Evolutionary conservation across 495 filamentous ascomycete genomes (phyloP).

Genomic region (Mycothermus thermophilus): DNA sequence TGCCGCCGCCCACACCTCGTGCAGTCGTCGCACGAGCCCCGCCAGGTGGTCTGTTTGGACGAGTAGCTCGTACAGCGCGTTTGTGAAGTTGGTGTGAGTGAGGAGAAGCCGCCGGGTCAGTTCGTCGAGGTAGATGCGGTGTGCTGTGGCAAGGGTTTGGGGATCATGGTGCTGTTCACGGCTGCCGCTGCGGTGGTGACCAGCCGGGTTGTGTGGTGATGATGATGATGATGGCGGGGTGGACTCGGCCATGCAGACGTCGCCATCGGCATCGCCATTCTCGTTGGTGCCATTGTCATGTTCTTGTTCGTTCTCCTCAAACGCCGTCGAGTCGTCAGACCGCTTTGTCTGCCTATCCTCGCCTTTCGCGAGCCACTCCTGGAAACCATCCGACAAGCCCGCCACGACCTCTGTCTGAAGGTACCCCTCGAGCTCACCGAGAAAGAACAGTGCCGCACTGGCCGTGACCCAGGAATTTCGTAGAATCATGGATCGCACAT

Average conservation of each 20-base stretch:
- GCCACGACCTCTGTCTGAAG: constrained; percentile 82
- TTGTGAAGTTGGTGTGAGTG: constrained; percentile 52
- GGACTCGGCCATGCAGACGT: constrained; percentile 12
- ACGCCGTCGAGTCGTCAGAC: too few species aligned
- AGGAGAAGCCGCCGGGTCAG: constrained; percentile 58
- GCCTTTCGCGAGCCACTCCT: constrained; percentile 31
- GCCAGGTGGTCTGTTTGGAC: constrained; percentile 62
- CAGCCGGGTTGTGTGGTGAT: constrained; percentile 1
- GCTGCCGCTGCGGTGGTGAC: constrained; percentile 1
- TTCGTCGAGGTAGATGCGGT: constrained; percentile 56
- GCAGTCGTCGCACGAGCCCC: constrained; percentile 56
- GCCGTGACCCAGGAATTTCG: constrained; percentile 76
- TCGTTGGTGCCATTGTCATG: neutral
- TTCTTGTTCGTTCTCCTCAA: too few species aligned
- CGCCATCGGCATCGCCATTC: constrained; percentile 8
- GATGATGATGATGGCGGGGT: constrained; percentile 1
- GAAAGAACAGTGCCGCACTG: constrained; percentile 70
- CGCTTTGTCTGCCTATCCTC: constrained; percentile 9
- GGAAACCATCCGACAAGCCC: constrained; percentile 58
- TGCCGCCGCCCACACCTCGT: constrained; percentile 54
- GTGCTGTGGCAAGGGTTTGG: constrained; percentile 65
- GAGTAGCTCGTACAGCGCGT: constrained; percentile 54
- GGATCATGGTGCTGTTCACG: constrained; percentile 46
- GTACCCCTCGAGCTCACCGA: constrained; percentile 72
- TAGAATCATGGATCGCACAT: constrained; percentile 46